Conservation (phyloP, 192 early-diverging fungal species). For the Rhizoclosmatium globosum region DNA sequence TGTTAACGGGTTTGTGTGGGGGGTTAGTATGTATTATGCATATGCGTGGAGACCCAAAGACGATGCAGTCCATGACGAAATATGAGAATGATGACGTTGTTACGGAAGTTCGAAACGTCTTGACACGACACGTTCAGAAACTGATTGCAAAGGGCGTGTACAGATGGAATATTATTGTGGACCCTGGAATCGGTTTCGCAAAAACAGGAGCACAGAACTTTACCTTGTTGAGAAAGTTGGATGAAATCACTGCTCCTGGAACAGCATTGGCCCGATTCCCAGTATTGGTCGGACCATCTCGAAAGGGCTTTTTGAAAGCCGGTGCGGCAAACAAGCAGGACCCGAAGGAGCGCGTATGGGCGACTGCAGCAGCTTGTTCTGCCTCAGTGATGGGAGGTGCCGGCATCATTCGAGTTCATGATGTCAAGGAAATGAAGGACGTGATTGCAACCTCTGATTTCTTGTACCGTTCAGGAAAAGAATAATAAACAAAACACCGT, state of each 20-base stretch:
- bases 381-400: conserved; percentile 47
- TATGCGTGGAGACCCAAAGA: conserved; percentile 93
- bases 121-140: conserved; percentile 70
- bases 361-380: conserved; percentile 37
- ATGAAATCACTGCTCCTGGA: conserved; percentile 51
- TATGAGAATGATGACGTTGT: conserved; percentile 83
- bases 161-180: conserved; percentile 96
- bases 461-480: conserved; percentile 15
- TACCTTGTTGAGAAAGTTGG: conserved; percentile 80
- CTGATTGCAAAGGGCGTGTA: conserved; percentile 84
- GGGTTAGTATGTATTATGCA: conserved; percentile 87
- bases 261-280: conserved; percentile 75
- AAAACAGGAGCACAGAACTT: conserved; percentile 89
- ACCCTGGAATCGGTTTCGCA: conserved; percentile 98
- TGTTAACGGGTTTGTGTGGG: background rate
- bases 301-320: conserved; percentile 92
- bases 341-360: conserved; percentile 57
- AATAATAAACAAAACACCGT: too few relatives aligned
- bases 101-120: conserved; percentile 70
- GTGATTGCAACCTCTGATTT: conserved; percentile 84
- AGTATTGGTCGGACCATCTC: conserved; percentile 87
- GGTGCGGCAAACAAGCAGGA: conserved; percentile 66
- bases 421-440: conserved; percentile 93
- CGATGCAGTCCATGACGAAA: conserved; percentile 79
- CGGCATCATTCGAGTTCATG: conserved; percentile 89